These are phyloP conservation scores for Hyaloscypha bicolor DNA, from an alignment of 495 filamentous ascomycete species.

Conservation along the genomic window DNA sequence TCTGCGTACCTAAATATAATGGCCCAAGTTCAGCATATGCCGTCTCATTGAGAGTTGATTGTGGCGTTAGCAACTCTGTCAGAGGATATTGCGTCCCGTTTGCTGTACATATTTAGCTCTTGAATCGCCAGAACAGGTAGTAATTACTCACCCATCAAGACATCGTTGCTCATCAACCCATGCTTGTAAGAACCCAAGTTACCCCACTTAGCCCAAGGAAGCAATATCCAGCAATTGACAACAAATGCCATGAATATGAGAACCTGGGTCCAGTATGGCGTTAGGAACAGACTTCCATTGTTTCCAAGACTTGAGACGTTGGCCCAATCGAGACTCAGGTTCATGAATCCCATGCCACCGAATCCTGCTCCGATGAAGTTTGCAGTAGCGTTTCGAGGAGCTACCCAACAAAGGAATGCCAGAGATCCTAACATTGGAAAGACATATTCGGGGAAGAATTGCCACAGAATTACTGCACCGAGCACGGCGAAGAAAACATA, in stretches of 20 bases:
- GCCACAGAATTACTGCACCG: constrained; percentile 54
- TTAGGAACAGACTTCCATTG: constrained; percentile 51
- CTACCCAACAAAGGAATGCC: constrained; percentile 63
- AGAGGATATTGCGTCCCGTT: constrained; percentile 57
- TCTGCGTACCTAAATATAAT: constrained; percentile 54
- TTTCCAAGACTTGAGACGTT: constrained; percentile 53
- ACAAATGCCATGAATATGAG: constrained; percentile 54
- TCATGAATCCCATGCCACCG: constrained; percentile 61
- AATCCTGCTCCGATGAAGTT: constrained; percentile 61
- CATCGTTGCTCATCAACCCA: constrained; percentile 55
- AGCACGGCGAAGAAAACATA: constrained; percentile 55
- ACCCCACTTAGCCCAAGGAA: constrained; percentile 59
- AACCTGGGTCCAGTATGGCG: constrained; percentile 58
- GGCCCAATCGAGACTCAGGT: constrained; percentile 58
- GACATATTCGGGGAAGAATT: constrained; percentile 60
- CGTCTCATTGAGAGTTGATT: constrained; percentile 54
- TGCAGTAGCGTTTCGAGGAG: constrained; percentile 53
- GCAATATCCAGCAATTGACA: constrained; percentile 56
- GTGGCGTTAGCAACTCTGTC: constrained; percentile 45
- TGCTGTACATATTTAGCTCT: constrained; percentile 12
- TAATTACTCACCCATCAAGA: constrained; percentile 41
- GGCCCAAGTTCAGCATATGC: constrained; percentile 52
- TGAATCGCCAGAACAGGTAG: not conserved
- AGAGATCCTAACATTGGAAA: constrained; percentile 60
- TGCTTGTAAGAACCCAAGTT: constrained; percentile 50